phyloP scores from a whole-genome alignment of 768 basidiomycete species.

The Podaxis mareebaensis region DNA sequence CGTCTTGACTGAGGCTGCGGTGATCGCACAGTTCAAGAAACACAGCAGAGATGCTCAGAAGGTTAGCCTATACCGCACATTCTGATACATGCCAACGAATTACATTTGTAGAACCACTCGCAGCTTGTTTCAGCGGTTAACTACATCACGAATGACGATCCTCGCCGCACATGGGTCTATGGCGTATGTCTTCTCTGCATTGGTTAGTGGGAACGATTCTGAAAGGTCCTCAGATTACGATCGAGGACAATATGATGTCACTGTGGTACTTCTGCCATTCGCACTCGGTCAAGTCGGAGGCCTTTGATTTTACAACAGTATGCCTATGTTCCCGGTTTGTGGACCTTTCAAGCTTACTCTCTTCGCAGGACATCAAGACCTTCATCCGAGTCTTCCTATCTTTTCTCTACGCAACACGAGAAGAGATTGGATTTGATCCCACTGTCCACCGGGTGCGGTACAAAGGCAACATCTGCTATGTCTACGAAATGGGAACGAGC shows the following conservation, averaged over 20 bases:
- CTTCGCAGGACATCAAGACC: constrained; percentile 2
- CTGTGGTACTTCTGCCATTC: constrained; percentile 14
- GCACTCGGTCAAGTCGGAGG: constrained; percentile 5
- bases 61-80: too few relatives aligned
- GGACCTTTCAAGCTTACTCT: background rate
- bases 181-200: too few relatives aligned
- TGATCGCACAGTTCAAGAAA: too few relatives aligned
- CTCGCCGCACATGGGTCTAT: too few relatives aligned
- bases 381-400: constrained; percentile 11
- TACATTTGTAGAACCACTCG: too few relatives aligned
- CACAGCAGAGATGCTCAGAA: too few relatives aligned
- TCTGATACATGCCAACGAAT: too few relatives aligned
- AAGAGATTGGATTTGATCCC: constrained; percentile 14
- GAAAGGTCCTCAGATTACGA: background rate
- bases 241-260: constrained; percentile 6
- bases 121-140: too few relatives aligned
- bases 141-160: too few relatives aligned
- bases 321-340: background rate
- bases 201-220: too few relatives aligned
- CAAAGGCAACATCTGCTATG: background rate
- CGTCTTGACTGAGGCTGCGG: too few relatives aligned
- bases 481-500: constrained; percentile 5
- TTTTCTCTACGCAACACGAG: constrained; percentile 4
- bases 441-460: background rate
- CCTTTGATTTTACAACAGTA: constrained; percentile 15